Base-by-base conservation (phyloP, 2,329 filamentous ascomycete species). In the Microcyclospora tardicrescens region DNA sequence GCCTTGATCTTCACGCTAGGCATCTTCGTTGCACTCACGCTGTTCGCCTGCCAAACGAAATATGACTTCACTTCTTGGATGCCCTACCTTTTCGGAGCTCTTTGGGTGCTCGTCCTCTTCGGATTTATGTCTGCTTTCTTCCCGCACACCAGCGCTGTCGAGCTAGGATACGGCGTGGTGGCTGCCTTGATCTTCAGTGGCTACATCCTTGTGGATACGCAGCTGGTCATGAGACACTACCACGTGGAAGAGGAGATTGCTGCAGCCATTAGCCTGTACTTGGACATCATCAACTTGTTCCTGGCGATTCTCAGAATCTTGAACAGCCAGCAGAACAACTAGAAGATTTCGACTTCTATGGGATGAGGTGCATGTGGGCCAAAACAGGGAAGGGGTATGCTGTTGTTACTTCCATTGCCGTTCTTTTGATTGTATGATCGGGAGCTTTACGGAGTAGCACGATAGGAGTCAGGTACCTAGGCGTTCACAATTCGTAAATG, bases 1-100 rank as follows among this genome's bases (percentile, higher is more conserved):
- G 91, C 91, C 12, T 79, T 94, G 28, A 64, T 94, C 48, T 77
- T 98, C 41, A 98, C 91, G 1, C 61, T 77, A 9, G 76, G 67
- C 37, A 75, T 79, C 51, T 80, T 80, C 53, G 62, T 79, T 34
- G 73, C 69, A 24, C 60, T 80, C 41, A 79, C 73, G 2, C 63
- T 87, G 33, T 96, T 98, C 61, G 91, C 91, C 36, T 94, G 87
- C 74, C 91, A 98, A 69, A 84, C 83, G 48, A 93, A 93, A 62
- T 98, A 98, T 59, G 91, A 98, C 68, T 98, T 98, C 61, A 96
- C 89, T 1, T 81, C 77, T 47, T 98, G 91, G 46, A 84, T 89
- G 69, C 89, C 91, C 13, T 96, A 95, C 60, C 75, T 96, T 3
- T 93, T 93, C 55, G 87, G 87, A 42, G 79, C 72, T 0, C 73